phyloP scores from a whole-genome alignment of 441 rosid genomes.

The Syzygium malaccense region DNA sequence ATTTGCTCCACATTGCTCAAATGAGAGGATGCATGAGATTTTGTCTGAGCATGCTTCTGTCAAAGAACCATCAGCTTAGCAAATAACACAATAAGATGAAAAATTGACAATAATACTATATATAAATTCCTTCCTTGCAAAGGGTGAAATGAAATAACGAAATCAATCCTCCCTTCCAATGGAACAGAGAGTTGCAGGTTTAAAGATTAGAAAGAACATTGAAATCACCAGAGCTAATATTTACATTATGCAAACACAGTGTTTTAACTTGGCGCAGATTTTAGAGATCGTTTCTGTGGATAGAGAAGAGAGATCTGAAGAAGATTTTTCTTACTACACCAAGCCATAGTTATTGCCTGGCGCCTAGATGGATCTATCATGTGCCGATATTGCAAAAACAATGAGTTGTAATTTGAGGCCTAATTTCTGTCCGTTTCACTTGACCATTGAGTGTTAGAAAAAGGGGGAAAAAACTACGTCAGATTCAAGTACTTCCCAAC shows the following conservation, averaged over 20 bases:
- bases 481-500: neutral
- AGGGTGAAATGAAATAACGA: neutral
- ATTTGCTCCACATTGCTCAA: constrained; percentile 29
- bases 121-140: neutral
- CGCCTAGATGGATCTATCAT: neutral
- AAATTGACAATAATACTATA: neutral
- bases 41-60: constrained; percentile 55
- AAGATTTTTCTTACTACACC: neutral
- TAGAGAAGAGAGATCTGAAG: neutral
- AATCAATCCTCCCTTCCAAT: neutral
- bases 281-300: neutral
- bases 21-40: constrained; percentile 31
- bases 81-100: neutral
- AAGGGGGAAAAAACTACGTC: neutral
- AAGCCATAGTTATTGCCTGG: neutral
- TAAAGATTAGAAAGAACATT: neutral
- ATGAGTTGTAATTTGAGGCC: neutral
- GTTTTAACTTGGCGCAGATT: neutral
- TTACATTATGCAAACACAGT: neutral
- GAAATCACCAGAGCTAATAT: neutral
- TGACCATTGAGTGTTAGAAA: neutral
- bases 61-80: constrained; percentile 3
- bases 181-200: neutral
- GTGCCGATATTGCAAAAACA: neutral
- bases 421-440: neutral